Evolutionary conservation across 768 basidiomycete species (phyloP), one percentile per base, ranked within the genome.

Genomic region (Galerina sulciceps): DNA sequence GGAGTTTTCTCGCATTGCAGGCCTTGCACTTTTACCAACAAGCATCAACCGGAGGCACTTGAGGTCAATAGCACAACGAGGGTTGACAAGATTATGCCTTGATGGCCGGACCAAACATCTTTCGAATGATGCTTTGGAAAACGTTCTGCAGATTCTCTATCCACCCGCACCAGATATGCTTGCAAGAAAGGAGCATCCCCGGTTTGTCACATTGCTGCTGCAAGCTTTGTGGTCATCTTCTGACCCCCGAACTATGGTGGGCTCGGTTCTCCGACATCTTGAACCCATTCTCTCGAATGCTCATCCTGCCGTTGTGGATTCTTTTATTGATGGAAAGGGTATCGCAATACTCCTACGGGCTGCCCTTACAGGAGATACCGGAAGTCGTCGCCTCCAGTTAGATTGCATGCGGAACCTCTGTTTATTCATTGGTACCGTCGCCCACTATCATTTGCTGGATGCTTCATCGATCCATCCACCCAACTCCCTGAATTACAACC

Each of bases 381-480:
- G 73, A 46, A 74, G 73, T 57, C 69, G 75, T n/a, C 67, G 69
- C 20, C 67, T 78, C 9, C 75, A 77, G 45, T 67, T 76, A 26
- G 73, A 75, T 54, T 73, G 75, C 57, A 65, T 77, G 58, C 66
- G 76, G 17, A 71, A 71, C 9, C 55, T 79, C 45, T 74, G 71
- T 54, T 63, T 69, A 6, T 76, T 75, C 54, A 65, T 79, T 22
- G 61, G 62, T 3, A 72, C 71, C 43, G 65, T 65, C 18, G 64
- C 70, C 1, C 56, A 15, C 42, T 71, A 55, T 38, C 48, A 31
- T 45, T 52, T 44, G 18, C 31, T 22, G n/a, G 20, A 45, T n/a
- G 20, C 17, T 35, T 43, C 55, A 37, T 40, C 58, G 10, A 35
- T 53, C 6, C 48, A 61, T 26, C 49, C 15, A 61, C 62, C 23